These are phyloP conservation scores for Hydrangea macrophylla DNA, from an alignment of 148 eudicot species.

Conservation along the genomic window DNA sequence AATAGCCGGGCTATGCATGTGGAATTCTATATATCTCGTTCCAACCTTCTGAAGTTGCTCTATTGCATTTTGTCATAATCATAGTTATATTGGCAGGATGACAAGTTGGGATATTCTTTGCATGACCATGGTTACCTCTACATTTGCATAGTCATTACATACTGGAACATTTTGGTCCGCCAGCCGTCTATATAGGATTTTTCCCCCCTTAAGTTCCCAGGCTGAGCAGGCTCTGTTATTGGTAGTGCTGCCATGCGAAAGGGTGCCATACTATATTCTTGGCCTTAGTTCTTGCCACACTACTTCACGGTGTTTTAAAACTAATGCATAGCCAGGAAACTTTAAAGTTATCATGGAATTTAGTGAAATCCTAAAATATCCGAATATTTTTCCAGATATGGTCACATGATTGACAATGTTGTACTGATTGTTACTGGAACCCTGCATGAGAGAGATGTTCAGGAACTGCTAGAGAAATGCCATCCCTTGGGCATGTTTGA, in stretches of 20 bases:
- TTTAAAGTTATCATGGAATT: not conserved
- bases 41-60: not conserved
- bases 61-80: not conserved
- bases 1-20: not conserved
- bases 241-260: too few species aligned
- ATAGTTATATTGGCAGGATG: constrained; percentile 3
- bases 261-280: too few species aligned
- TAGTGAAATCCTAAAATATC: constrained; percentile 10
- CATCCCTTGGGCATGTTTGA: constrained; percentile 99
- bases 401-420: constrained; percentile 99
- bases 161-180: not conserved
- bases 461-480: constrained; percentile 91
- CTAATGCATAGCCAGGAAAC: constrained; percentile 11
- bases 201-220: too few species aligned
- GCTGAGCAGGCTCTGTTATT: not conserved
- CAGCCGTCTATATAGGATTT: not conserved
- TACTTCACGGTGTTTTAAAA: not conserved
- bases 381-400: constrained; percentile 52
- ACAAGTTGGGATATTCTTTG: not conserved
- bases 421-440: constrained; percentile 97
- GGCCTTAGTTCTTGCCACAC: not conserved
- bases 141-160: not conserved
- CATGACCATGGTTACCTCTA: not conserved
- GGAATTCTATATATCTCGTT: not conserved
- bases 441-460: constrained; percentile 98